These are phyloP conservation scores for Cyclotella baltica DNA, from an alignment of 108 stramenopile genomes.

Conservation along the genomic window DNA sequence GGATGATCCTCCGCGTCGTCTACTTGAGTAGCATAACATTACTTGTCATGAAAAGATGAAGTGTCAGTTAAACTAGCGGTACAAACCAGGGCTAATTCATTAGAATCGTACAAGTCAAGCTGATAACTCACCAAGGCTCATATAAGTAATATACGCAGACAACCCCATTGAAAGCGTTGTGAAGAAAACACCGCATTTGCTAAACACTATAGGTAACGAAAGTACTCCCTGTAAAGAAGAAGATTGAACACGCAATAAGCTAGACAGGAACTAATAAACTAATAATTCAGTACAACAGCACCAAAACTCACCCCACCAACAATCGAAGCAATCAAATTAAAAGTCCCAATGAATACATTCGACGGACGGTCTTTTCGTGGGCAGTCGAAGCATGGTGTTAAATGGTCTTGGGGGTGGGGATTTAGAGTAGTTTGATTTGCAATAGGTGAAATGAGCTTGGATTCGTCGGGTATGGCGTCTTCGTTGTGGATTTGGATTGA, in stretches of 20 bases:
- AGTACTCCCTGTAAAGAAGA: constrained; percentile 44
- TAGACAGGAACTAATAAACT: neutral
- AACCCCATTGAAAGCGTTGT: constrained; percentile 53
- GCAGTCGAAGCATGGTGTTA: constrained; percentile 38
- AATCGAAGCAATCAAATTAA: constrained; percentile 86
- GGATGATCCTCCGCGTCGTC: constrained; percentile 72
- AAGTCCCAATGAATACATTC: constrained; percentile 58
- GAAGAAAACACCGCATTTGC: constrained; percentile 53
- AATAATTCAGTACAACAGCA: neutral
- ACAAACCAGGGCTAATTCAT: no score
- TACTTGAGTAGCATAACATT: constrained; percentile 71
- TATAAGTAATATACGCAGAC: constrained; percentile 58
- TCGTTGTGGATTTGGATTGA: constrained; percentile 15
- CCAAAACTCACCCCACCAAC: constrained; percentile 49
- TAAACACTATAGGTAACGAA: constrained; percentile 63
- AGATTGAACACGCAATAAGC: neutral
- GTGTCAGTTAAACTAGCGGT: no score
- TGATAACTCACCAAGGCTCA: constrained; percentile 45
- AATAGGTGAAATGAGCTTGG: no score
- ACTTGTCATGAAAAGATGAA: constrained; percentile 10
- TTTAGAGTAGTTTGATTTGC: no score
- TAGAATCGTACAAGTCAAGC: no score
- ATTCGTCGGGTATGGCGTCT: neutral
- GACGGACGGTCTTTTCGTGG: constrained; percentile 53
- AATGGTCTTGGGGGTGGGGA: constrained; percentile 38